Evolutionary conservation across 2,329 filamentous ascomycete genomes (phyloP).

Genomic region (Diaporthe humulicola): DNA sequence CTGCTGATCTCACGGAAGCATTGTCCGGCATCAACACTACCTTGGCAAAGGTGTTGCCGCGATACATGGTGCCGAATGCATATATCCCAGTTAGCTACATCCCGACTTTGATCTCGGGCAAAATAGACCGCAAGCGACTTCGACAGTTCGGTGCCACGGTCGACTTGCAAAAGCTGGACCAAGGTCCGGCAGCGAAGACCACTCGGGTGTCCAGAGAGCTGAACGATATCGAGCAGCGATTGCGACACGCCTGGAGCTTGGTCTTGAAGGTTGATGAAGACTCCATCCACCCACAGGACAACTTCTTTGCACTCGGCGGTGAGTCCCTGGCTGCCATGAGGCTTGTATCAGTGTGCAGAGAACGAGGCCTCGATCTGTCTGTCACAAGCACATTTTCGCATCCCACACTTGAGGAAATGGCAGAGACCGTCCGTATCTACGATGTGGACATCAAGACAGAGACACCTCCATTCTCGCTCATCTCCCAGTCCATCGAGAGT

Average conservation of each 20-base stretch:
- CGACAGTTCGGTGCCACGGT: slow-evolving; percentile 49
- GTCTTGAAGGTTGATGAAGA: slow-evolving; percentile 45
- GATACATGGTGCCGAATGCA: slow-evolving; percentile 56
- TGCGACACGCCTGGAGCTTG: slow-evolving; percentile 51
- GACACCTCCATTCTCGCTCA: slow-evolving; percentile 44
- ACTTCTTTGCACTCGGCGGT: slow-evolving; percentile 60
- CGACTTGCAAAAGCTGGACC: slow-evolving; percentile 37
- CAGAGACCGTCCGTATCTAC: slow-evolving; percentile 49
- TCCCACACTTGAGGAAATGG: slow-evolving; percentile 60
- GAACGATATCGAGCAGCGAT: slow-evolving; percentile 48
- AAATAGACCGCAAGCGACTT: slow-evolving; percentile 58
- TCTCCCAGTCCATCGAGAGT: slow-evolving; percentile 40
- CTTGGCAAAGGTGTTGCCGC: slow-evolving; percentile 33
- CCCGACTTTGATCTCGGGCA: slow-evolving; percentile 59
- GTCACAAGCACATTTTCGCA: slow-evolving; percentile 59
- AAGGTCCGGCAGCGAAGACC: background rate
- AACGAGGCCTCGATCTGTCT: slow-evolving; percentile 46
- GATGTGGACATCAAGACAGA: slow-evolving; percentile 45
- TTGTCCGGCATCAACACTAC: slow-evolving; percentile 41
- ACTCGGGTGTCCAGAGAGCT: slow-evolving; percentile 43
- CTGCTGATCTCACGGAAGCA: slow-evolving; percentile 37
- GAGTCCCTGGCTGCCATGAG: slow-evolving; percentile 61
- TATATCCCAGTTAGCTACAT: slow-evolving; percentile 58
- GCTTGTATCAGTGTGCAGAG: slow-evolving; percentile 54
- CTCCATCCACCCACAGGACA: slow-evolving; percentile 53